Evolutionary conservation across 305 asterid genomes (phyloP), one percentile per base, ranked within the genome.

Genomic region (Fraxinus albicans): DNA sequence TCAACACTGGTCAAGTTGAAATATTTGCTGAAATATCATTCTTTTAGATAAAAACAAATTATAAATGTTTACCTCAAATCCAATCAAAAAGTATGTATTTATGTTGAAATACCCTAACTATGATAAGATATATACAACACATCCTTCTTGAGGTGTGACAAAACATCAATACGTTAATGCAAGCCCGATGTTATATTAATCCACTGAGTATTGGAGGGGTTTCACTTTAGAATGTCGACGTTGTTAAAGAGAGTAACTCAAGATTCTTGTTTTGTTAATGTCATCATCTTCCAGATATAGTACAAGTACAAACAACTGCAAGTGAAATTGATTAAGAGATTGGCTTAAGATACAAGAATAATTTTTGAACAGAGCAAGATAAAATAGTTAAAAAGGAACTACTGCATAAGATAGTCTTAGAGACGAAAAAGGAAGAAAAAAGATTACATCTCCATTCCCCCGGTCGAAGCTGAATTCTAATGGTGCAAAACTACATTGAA

Each of bases 401-500:
- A 47, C 58, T 50, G 19, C 60, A 50, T 50, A 50, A 50, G 60
- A 50, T 50, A 15, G 21, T 50, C 60, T 50, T 0, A 50, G 60
- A 50, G 3, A 50, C 7, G 60, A 50, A 50, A 58, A 21, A 10
- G 29, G 29, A 1, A 19, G 69, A 6, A 58, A 17, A 19, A 58
- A 21, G 27, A 63, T 63, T 63, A 63, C 72, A 21, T 6, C 27
- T 2, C 72, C 72, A 21, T 60, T 60, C 27, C 29, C 23, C 72
- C 33, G 31, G 13, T 21, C 4, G 29, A 60, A 60, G 72, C 31
- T 7, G 72, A 63, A 63, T 63, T 63, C 33, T 23, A 23, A 23
- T 19, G 17, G 8, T 27, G 31, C 86, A 81, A 73, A 84, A 85
- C 91, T 87, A 89, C 89, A 87, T 81, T 36, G 55, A 83, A 86